phyloP scores from a whole-genome alignment of 345 rosid genomes.

The Balakata baccata region DNA sequence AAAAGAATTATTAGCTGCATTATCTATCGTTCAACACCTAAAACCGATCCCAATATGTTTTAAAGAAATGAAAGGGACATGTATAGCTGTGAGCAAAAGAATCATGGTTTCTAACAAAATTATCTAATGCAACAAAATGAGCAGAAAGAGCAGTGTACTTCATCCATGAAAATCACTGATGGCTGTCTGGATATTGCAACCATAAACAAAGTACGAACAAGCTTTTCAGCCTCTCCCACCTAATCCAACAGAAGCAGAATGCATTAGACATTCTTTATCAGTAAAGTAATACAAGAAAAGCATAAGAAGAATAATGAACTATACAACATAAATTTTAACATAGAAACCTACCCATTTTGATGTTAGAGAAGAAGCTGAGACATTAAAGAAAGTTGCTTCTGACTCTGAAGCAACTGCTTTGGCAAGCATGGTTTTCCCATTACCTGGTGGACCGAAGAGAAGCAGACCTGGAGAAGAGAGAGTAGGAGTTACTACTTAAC shows the following conservation, averaged over 20 bases:
- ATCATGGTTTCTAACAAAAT: neutral
- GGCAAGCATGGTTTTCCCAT: constrained; percentile 98
- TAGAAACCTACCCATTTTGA: constrained; percentile 77
- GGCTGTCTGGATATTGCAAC: constrained; percentile 94
- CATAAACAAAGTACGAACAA: constrained; percentile 83
- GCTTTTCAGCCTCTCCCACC: constrained; percentile 99
- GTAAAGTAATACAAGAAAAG: neutral
- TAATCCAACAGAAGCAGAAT: constrained; percentile 26
- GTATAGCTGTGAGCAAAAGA: neutral
- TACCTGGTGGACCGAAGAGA: constrained; percentile 97
- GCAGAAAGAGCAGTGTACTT: constrained; percentile 47
- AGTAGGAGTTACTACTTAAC: neutral
- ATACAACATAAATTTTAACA: neutral
- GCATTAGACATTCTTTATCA: neutral
- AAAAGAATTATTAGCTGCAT: neutral
- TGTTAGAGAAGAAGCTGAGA: constrained; percentile 90
- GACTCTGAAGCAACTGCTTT: constrained; percentile 99
- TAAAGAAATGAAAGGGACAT: neutral
- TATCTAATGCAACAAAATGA: neutral
- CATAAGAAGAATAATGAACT: neutral
- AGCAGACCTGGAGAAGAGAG: constrained; percentile 64
- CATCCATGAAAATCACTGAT: constrained; percentile 91
- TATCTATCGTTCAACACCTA: neutral
- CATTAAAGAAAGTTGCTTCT: constrained; percentile 90
- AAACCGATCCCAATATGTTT: no score